Base-by-base conservation (phyloP, 2,329 filamentous ascomycete species). In the Sporothrix protearum region DNA sequence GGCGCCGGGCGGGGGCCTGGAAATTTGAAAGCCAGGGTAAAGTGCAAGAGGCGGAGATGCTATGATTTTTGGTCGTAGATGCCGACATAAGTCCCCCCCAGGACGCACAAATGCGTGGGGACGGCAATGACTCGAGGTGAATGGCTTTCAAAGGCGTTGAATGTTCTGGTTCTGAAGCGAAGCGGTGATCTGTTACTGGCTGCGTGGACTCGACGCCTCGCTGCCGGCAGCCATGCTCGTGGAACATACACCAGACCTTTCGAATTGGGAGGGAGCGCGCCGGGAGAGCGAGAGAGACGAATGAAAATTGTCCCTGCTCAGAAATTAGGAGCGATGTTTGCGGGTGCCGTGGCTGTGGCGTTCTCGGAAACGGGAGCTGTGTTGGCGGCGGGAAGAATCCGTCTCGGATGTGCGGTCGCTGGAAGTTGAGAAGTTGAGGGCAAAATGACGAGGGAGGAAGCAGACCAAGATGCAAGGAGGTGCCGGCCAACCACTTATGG, bases 161-260 rank as follows among this genome's bases (percentile, higher is more conserved):
- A 61, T 61, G 7, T 53, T 70, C 68, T 36, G n/a, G 7, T 53
- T 70, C 68, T 36, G n/a, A 53, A 39, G 30, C 39, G 53, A 70
- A 28, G 45, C 45, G 61, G 61, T n/a, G 36, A 45, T 55, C 57
- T 66, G 47, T 53, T 67, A 71, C 49, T 66, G 69, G 59, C 53
- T 39, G 39, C 8, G 39, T 42, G 39, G 63, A 68, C 36, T 71
- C 49, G 59, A 67, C 70, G 42, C 51, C 51, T 64, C 47, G 57
- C 63, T 71, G 63, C 53, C 63, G 30, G 63, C 49, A 71, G 70
- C 70, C 70, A 59, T 68, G 70, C 63, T 68, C 63, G 57, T 70
- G 69, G 16, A 53, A 67, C 69, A 49, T 28, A 30, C 49, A 59
- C 12, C 25, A 59, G 39, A 30, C 45, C 39, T 45, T 39, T 25